Conservation (phyloP, 2,329 filamentous ascomycete genomes). For the Tolypocladium pustulatum region DNA sequence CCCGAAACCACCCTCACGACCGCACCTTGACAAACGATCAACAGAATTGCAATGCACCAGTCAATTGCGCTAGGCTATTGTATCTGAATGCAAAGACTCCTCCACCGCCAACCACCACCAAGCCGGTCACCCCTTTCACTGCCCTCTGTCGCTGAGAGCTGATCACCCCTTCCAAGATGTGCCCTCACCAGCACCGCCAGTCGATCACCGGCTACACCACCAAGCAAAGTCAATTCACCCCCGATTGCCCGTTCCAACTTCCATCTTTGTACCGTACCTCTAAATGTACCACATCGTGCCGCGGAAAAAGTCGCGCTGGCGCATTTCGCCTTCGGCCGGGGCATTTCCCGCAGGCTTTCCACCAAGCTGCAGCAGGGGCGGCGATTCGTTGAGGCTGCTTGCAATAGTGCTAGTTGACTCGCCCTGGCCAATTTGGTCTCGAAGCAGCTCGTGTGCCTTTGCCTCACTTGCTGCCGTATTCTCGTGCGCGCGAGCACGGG, state of each 20-base stretch:
- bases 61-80: not conserved
- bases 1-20: not conserved
- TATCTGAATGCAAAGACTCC: conserved; percentile 4
- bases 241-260: not conserved
- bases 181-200: not conserved
- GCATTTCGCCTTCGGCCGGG: conserved; percentile 16
- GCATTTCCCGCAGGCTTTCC: conserved; percentile 9
- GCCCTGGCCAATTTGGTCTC: conserved; percentile 29
- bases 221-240: not conserved
- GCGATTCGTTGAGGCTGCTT: conserved; percentile 13
- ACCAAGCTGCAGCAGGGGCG: conserved; percentile 20
- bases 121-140: conserved; percentile 12
- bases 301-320: conserved; percentile 24
- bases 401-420: conserved; percentile 11
- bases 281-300: conserved; percentile 35
- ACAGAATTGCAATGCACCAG: not conserved
- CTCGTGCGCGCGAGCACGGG: conserved; percentile 70
- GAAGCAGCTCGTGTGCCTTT: conserved; percentile 31
- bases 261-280: not conserved
- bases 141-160: conserved; percentile 24
- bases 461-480: conserved; percentile 31
- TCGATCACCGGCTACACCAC: not conserved
- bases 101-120: conserved; percentile 16
- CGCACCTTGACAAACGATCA: not conserved
- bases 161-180: conserved; percentile 20